A percentile compares a stretch with the other conserved stretches of the same genome.
Evolutionary conservation across 371 early-diverging fungal genomes (phyloP).

Genomic region (Mucor velutinosus): DNA sequence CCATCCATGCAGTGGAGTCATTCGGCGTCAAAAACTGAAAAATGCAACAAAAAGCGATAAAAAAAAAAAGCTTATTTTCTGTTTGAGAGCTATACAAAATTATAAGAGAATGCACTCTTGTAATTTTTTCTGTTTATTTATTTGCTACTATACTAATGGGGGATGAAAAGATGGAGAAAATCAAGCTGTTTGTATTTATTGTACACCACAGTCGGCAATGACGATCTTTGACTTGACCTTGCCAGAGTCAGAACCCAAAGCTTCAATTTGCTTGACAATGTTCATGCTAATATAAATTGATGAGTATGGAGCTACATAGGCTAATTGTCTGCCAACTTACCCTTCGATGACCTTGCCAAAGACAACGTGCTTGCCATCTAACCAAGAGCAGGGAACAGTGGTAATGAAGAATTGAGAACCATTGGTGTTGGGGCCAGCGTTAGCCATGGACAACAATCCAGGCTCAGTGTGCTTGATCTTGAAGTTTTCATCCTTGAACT

Average conservation of each 20-base stretch:
- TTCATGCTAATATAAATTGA: slow-evolving; percentile 43
- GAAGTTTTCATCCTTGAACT: slow-evolving; percentile 99
- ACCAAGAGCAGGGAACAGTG: slow-evolving; percentile 82
- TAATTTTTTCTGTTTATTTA: not conserved
- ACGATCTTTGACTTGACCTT: slow-evolving; percentile 53
- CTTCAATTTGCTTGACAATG: slow-evolving; percentile 78
- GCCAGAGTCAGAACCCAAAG: slow-evolving; percentile 55
- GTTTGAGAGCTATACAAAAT: not conserved
- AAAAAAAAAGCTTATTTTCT: not conserved
- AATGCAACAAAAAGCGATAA: not conserved
- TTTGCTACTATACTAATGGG: not conserved
- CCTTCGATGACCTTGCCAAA: slow-evolving; percentile 92
- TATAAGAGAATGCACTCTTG: not conserved
- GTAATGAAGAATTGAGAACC: slow-evolving; percentile 99
- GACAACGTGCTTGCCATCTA: slow-evolving; percentile 99
- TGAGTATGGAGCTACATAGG: not conserved
- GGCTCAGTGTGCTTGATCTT: slow-evolving; percentile 87
- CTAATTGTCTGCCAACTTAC: slow-evolving; percentile 25
- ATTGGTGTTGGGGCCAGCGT: slow-evolving; percentile 93
- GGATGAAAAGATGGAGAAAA: too few species aligned
- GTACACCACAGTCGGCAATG: slow-evolving; percentile 70
- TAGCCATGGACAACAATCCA: slow-evolving; percentile 94
- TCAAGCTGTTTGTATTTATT: slow-evolving; percentile 25
- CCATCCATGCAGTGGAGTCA: not conserved
- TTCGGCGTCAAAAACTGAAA: not conserved